Evolutionary conservation across 305 asterid species (phyloP).

Genomic region (Fraxinus angustifolia): DNA sequence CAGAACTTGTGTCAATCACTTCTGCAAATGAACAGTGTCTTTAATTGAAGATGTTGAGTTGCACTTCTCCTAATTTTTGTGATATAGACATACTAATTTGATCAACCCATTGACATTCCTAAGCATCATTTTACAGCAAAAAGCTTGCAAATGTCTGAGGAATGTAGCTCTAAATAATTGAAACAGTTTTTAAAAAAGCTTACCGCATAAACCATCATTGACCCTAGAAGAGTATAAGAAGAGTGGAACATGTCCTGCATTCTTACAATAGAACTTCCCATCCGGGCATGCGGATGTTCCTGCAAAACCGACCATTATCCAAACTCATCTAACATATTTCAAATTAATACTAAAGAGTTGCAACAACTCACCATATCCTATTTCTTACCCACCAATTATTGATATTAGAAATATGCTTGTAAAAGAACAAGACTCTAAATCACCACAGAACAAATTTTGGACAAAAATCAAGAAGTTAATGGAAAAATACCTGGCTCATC

Average conservation of each 20-base stretch:
- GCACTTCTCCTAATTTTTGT: neutral
- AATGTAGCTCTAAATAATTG: neutral
- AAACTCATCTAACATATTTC: slow-evolving; percentile 12
- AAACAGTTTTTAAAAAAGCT: slow-evolving; percentile 4
- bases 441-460: neutral
- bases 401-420: neutral
- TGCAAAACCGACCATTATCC: slow-evolving; percentile 35
- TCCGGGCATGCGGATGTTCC: slow-evolving; percentile 94
- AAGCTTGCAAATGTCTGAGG: neutral
- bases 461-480: neutral
- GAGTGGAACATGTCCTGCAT: slow-evolving; percentile 74
- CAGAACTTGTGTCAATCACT: neutral
- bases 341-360: neutral
- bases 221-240: slow-evolving; percentile 76
- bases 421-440: neutral
- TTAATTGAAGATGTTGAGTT: neutral
- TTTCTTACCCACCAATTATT: neutral
- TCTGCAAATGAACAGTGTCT: neutral
- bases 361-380: neutral
- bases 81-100: neutral
- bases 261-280: slow-evolving; percentile 83
- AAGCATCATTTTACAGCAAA: neutral
- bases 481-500: slow-evolving; percentile 77
- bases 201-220: slow-evolving; percentile 94
- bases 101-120: neutral